These are phyloP conservation scores for Vigna hirtella DNA, from an alignment of 306 rosid species.

Conservation along the genomic window DNA sequence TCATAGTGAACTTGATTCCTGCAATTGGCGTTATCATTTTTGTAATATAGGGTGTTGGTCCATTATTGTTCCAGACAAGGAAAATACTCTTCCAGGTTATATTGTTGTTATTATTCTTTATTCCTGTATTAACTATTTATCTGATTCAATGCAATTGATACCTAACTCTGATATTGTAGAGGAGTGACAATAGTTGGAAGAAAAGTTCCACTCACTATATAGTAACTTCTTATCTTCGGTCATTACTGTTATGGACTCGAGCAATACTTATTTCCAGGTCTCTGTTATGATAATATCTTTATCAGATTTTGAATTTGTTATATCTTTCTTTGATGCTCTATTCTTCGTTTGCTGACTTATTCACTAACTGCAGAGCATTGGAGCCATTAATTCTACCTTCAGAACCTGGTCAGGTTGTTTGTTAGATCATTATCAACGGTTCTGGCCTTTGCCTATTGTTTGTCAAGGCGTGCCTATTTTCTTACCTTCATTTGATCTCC, in stretches of 20 bases:
- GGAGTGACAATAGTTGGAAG: conserved; percentile 83
- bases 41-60: conserved; percentile 85
- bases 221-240: conserved; percentile 75
- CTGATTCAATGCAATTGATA: conserved; percentile 13
- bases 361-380: too few relatives aligned
- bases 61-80: conserved; percentile 69
- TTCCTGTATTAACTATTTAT: neutral
- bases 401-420: too few relatives aligned
- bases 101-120: conserved; percentile 25
- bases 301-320: conserved; percentile 10
- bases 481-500: too few relatives aligned
- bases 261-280: conserved; percentile 93
- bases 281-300: conserved; percentile 42
- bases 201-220: conserved; percentile 73
- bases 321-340: too few relatives aligned
- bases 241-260: conserved; percentile 85
- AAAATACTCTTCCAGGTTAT: conserved; percentile 65
- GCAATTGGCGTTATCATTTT: conserved; percentile 71
- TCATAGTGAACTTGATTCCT: conserved; percentile 65
- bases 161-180: conserved; percentile 60
- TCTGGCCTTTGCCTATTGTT: too few relatives aligned
- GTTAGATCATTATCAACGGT: too few relatives aligned
- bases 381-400: too few relatives aligned
- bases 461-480: too few relatives aligned
- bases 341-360: too few relatives aligned